phyloP scores from a whole-genome alignment of 805 yeast species.

The Candida quercuum region DNA sequence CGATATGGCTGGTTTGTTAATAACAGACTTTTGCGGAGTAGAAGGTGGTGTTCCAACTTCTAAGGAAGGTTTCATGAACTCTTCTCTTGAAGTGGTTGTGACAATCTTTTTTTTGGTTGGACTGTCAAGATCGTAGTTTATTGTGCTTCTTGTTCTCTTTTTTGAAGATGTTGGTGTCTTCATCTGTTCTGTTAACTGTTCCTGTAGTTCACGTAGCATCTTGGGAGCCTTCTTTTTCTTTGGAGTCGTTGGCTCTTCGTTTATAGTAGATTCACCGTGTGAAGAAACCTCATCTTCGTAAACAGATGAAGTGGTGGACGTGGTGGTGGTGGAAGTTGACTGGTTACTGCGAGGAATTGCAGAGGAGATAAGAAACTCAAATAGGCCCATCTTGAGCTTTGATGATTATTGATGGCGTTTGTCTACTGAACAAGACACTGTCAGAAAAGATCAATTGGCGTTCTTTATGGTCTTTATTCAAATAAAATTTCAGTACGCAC shows the following conservation, averaged over 20 bases:
- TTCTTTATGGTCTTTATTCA: too few relatives aligned
- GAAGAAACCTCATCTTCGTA: background rate
- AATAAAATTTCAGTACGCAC: background rate
- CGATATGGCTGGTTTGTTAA: background rate
- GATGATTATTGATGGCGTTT: too few relatives aligned
- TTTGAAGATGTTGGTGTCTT: background rate
- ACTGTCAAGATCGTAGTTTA: background rate
- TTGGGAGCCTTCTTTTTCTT: background rate
- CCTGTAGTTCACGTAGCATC: background rate
- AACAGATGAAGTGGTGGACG: background rate
- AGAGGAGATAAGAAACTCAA: too few relatives aligned
- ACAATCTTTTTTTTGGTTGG: slow-evolving; percentile 3
- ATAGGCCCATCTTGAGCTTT: background rate
- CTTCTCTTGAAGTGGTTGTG: background rate
- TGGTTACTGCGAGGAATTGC: too few relatives aligned
- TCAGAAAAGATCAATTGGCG: too few relatives aligned
- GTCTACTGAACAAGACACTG: too few relatives aligned
- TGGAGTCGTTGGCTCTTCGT: too few relatives aligned
- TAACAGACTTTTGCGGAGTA: slow-evolving; percentile 4
- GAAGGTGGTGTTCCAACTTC: slow-evolving; percentile 5
- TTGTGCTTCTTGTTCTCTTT: background rate
- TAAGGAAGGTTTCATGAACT: background rate
- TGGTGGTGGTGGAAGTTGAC: background rate
- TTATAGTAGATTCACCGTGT: background rate
- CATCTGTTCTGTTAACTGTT: background rate